These are phyloP conservation scores for Pezicula carpinea DNA, from an alignment of 2,329 filamentous ascomycete genomes.

Conservation along the genomic window DNA sequence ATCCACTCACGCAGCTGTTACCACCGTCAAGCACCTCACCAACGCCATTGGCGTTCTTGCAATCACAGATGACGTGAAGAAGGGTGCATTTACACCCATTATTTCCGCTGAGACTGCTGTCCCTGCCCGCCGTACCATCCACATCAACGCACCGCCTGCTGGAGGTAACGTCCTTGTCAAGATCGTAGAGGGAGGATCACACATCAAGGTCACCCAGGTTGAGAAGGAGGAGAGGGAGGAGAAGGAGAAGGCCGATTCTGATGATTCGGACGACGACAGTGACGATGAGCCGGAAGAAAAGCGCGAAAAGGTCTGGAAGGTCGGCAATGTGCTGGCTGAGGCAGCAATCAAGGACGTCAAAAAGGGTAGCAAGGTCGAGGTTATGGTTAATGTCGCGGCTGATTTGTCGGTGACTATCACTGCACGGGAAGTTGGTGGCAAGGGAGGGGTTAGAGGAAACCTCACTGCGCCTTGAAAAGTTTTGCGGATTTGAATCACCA, in stretches of 20 bases:
- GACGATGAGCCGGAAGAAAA: slow-evolving; percentile 84
- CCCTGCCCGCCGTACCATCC: slow-evolving; percentile 79
- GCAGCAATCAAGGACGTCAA: slow-evolving; percentile 77
- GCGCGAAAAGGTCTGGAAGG: slow-evolving; percentile 89
- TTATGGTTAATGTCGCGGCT: slow-evolving; percentile 81
- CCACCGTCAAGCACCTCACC: slow-evolving; percentile 83
- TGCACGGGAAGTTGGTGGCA: slow-evolving; percentile 70
- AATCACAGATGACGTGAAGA: slow-evolving; percentile 49
- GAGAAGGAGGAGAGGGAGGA: slow-evolving; percentile 70
- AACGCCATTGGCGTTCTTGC: slow-evolving; percentile 85
- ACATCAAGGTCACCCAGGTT: slow-evolving; percentile 90
- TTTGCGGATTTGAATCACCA: background rate
- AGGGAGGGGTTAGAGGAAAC: slow-evolving; percentile 28
- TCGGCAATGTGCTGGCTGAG: slow-evolving; percentile 77
- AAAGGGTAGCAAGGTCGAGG: slow-evolving; percentile 87
- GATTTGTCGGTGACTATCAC: slow-evolving; percentile 79
- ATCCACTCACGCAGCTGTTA: slow-evolving; percentile 92
- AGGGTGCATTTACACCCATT: slow-evolving; percentile 73
- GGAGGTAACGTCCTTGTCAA: slow-evolving; percentile 87
- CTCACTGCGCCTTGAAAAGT: slow-evolving; percentile 38
- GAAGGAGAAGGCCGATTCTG: slow-evolving; percentile 53
- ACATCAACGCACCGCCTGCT: slow-evolving; percentile 69
- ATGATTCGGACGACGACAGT: slow-evolving; percentile 52
- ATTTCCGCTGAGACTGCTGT: slow-evolving; percentile 83
- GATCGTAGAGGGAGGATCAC: slow-evolving; percentile 80